Conservation (phyloP, 192 early-diverging fungal genomes). For the Phycomyces nitens region DNA sequence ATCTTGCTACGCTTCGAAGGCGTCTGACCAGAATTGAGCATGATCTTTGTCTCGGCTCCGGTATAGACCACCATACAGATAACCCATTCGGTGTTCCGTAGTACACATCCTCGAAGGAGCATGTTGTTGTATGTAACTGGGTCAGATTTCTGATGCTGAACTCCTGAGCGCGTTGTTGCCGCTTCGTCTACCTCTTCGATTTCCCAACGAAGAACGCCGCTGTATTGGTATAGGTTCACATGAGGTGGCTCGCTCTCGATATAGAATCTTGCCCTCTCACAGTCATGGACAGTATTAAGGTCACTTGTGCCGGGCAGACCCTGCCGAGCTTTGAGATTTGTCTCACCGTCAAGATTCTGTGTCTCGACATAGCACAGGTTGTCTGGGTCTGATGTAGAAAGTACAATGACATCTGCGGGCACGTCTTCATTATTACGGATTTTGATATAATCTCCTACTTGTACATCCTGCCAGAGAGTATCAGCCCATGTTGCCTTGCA, state of each 20-base stretch:
- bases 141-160: conserved; percentile 51
- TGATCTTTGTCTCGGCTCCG: conserved; percentile 94
- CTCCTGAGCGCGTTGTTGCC: conserved; percentile 17
- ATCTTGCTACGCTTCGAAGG: conserved; percentile 90
- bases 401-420: conserved; percentile 88
- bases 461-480: conserved; percentile 79
- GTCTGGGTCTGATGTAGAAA: conserved; percentile 81
- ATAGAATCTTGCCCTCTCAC: conserved; percentile 56
- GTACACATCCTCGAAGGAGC: conserved; percentile 85
- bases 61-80: conserved; percentile 88
- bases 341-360: conserved; percentile 97
- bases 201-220: conserved; percentile 61
- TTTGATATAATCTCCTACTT: conserved; percentile 87
- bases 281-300: conserved; percentile 52
- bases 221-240: conserved; percentile 86
- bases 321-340: conserved; percentile 89
- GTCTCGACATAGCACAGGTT: conserved; percentile 93
- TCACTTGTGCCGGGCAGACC: conserved; percentile 59
- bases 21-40: conserved; percentile 90
- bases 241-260: conserved; percentile 86
- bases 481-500: conserved; percentile 51
- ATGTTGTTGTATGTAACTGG: conserved; percentile 76
- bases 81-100: conserved; percentile 88
- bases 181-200: conserved; percentile 20
- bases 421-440: conserved; percentile 81